A percentile compares a stretch with the other conserved stretches of the same genome.
Evolutionary conservation across 495 filamentous ascomycete genomes (phyloP).

Genomic region (Neurospora sp.): DNA sequence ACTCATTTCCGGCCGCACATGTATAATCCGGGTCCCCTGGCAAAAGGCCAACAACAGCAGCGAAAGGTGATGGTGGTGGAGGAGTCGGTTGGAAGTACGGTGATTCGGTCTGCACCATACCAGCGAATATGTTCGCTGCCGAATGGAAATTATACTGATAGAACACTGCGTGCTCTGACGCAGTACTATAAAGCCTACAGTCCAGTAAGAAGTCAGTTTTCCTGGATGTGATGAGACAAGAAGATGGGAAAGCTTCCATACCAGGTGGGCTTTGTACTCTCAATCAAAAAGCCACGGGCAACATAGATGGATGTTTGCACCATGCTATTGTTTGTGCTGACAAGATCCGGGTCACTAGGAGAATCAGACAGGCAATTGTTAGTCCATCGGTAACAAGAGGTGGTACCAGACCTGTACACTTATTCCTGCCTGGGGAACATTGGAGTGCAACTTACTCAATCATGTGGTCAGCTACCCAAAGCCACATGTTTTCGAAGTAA

Average conservation of each 20-base stretch:
- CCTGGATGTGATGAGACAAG: rapidly evolving
- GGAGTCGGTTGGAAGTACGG: constrained; percentile 82
- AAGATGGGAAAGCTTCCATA: too few species aligned
- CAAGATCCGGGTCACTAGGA: rapidly evolving
- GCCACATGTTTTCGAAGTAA: constrained; percentile 83
- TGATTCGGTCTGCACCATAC: constrained; percentile 76
- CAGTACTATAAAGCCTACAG: too few species aligned
- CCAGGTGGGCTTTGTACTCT: constrained; percentile 44
- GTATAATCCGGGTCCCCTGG: constrained; percentile 9
- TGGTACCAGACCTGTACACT: too few species aligned
- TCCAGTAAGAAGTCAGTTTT: too few species aligned
- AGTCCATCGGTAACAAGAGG: too few species aligned
- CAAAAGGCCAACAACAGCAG: constrained; percentile 5
- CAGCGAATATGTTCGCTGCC: constrained; percentile 69
- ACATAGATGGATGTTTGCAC: constrained; percentile 83
- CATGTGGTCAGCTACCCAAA: constrained; percentile 84
- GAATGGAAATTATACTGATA: constrained; percentile 71
- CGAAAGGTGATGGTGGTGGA: constrained; percentile 50
- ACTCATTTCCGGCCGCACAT: background rate
- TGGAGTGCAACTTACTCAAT: constrained; percentile 49
- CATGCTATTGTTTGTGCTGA: constrained; percentile 29
- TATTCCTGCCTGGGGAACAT: background rate
- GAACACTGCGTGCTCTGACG: constrained; percentile 61
- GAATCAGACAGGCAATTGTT: too few species aligned
- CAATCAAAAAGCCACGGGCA: constrained; percentile 68